A percentile compares a stretch with the other conserved stretches of the same genome.
These are phyloP conservation scores for Saitozyma sp. DNA, from an alignment of 768 basidiomycete genomes.

Conservation along the genomic window DNA sequence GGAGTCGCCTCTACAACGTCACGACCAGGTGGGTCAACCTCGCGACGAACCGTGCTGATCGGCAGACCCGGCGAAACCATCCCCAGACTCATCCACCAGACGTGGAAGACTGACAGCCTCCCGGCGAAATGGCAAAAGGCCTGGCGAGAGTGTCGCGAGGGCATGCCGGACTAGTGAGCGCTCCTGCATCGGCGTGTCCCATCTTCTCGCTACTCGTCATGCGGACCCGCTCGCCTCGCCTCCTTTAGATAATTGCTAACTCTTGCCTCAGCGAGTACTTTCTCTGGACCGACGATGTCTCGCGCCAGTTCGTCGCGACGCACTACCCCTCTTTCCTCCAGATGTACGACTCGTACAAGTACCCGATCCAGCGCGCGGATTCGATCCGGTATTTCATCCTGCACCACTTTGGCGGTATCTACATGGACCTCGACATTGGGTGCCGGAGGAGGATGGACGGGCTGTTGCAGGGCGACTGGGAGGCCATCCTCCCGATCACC, in stretches of 20 bases:
- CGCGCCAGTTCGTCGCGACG: slow-evolving; percentile 83
- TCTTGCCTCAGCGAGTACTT: slow-evolving; percentile 75
- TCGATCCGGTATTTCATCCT: slow-evolving; percentile 97
- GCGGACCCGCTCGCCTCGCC: slow-evolving; percentile 10
- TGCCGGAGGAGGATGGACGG: slow-evolving; percentile 84
- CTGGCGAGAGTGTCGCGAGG: slow-evolving; percentile 78
- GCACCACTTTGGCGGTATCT: slow-evolving; percentile 90
- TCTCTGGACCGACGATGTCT: slow-evolving; percentile 92
- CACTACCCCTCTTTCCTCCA: slow-evolving; percentile 90
- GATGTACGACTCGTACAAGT: slow-evolving; percentile 88
- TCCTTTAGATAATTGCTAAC: slow-evolving; percentile 9
- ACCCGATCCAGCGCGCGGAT: slow-evolving; percentile 92
- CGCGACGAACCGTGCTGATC: neutral
- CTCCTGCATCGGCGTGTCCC: neutral
- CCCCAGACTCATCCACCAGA: slow-evolving; percentile 94
- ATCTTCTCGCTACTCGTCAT: neutral
- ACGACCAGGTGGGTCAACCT: slow-evolving; percentile 38
- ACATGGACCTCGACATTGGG: slow-evolving; percentile 95
- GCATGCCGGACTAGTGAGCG: slow-evolving; percentile 94
- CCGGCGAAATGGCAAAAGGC: slow-evolving; percentile 77
- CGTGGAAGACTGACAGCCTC: slow-evolving; percentile 89
- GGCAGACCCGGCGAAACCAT: slow-evolving; percentile 71
- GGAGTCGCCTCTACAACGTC: slow-evolving; percentile 46
- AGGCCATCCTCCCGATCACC: slow-evolving; percentile 86
- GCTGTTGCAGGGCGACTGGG: slow-evolving; percentile 70